Evolutionary conservation across 2,329 filamentous ascomycete species (phyloP).

Genomic region (Aspergillus arachidicola): DNA sequence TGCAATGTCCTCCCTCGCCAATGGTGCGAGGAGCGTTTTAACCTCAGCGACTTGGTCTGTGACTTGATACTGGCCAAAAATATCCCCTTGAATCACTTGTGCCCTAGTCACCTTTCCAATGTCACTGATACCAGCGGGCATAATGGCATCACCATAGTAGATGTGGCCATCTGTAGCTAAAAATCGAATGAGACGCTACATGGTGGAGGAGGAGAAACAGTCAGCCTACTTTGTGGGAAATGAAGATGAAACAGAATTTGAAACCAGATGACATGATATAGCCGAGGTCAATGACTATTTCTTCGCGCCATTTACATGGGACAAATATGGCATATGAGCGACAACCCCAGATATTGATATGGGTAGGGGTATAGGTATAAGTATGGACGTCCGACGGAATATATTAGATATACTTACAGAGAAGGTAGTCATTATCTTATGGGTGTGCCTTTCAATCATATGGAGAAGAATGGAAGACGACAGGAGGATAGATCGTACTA

Average conservation of each 20-base stretch:
- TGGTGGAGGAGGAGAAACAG: background rate
- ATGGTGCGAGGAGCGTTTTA: conserved; percentile 61
- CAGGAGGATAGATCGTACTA: background rate
- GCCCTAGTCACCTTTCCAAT: conserved; percentile 64
- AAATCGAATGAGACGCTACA: conserved; percentile 72
- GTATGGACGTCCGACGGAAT: background rate
- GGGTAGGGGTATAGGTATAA: background rate
- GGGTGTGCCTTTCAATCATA: background rate
- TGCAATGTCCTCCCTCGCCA: conserved; percentile 63
- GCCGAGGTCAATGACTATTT: background rate
- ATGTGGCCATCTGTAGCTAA: conserved; percentile 69
- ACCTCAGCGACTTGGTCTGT: conserved; percentile 62
- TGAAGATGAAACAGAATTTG: background rate
- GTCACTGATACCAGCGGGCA: conserved; percentile 62
- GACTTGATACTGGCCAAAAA: conserved; percentile 66
- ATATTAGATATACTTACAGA: conserved; percentile 41
- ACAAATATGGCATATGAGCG: background rate
- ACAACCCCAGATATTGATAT: background rate
- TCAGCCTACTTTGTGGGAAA: background rate
- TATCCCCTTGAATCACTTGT: conserved; percentile 64
- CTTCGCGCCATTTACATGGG: background rate
- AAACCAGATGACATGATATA: background rate
- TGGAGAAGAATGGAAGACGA: background rate
- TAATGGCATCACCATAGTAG: conserved; percentile 75
- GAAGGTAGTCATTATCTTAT: conserved; percentile 47